Evolutionary conservation across 768 basidiomycete species (phyloP).

Genomic region (Serendipita sp.): DNA sequence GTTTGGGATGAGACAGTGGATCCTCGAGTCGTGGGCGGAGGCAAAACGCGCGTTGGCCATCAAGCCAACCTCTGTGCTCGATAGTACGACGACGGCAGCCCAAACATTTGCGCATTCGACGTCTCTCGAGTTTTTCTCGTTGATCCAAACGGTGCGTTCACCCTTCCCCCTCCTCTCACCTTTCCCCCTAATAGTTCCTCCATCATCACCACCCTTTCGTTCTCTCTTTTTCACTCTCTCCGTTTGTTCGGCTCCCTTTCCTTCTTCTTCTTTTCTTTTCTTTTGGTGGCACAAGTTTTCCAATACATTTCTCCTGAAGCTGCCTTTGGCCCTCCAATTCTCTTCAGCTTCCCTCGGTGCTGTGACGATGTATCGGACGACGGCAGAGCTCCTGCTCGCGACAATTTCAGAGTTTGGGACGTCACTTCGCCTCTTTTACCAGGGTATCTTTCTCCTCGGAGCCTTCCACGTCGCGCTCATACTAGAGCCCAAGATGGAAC

Average conservation of each 20-base stretch:
- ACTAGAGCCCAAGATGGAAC: conserved; percentile 52
- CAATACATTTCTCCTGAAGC: conserved; percentile 25
- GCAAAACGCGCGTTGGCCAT: conserved; percentile 20
- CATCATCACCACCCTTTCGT: conserved; percentile 37
- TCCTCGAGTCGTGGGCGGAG: conserved; percentile 58
- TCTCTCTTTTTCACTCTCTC: conserved; percentile 17
- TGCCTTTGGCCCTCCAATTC: conserved; percentile 60
- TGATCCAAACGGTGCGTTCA: conserved; percentile 10
- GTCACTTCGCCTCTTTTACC: conserved; percentile 60
- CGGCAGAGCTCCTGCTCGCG: conserved; percentile 55
- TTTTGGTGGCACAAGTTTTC: conserved; percentile 7
- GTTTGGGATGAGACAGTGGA: conserved; percentile 77
- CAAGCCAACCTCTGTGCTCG: neutral
- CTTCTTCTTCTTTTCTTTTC: conserved; percentile 8
- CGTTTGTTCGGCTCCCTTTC: neutral
- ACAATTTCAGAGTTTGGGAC: conserved; percentile 47
- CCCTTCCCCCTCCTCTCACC: neutral
- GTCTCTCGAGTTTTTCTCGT: conserved; percentile 8
- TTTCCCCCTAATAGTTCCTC: conserved; percentile 42
- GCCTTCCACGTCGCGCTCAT: conserved; percentile 69
- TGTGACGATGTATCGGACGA: conserved; percentile 65
- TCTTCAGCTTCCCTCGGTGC: conserved; percentile 65
- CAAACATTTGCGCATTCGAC: conserved; percentile 29
- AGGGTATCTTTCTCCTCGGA: conserved; percentile 73
- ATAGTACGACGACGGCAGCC: conserved; percentile 21